Evolutionary conservation across 2,329 filamentous ascomycete species (phyloP).

Genomic region (Fusarium torreyae): DNA sequence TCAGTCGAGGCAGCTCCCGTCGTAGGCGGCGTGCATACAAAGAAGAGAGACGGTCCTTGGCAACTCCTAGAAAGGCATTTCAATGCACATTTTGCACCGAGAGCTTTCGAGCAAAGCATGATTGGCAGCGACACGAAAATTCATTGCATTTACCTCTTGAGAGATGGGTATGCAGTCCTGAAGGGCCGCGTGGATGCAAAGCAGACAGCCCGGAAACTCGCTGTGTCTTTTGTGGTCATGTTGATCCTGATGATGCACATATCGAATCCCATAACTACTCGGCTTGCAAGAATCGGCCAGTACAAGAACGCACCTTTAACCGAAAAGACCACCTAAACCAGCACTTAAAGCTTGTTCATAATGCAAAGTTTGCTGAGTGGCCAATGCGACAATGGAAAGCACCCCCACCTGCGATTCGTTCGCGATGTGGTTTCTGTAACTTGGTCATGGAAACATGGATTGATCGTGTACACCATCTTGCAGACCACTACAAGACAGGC

Average conservation of each 20-base stretch:
- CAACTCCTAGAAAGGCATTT: constrained; percentile 46
- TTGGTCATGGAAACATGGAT: constrained; percentile 56
- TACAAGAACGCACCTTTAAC: constrained; percentile 61
- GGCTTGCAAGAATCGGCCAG: constrained; percentile 65
- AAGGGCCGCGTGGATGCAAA: constrained; percentile 56
- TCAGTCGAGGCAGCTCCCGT: constrained; percentile 36
- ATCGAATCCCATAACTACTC: constrained; percentile 56
- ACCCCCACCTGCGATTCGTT: constrained; percentile 54
- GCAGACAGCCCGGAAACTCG: constrained; percentile 44
- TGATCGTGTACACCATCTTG: constrained; percentile 56
- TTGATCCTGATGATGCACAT: constrained; percentile 53
- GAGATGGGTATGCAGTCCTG: constrained; percentile 61
- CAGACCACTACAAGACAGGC: constrained; percentile 59
- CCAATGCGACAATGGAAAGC: constrained; percentile 56
- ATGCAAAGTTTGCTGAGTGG: constrained; percentile 55
- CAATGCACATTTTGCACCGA: constrained; percentile 64
- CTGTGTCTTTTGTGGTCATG: constrained; percentile 59
- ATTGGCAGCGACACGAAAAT: constrained; percentile 66
- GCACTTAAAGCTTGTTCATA: constrained; percentile 59
- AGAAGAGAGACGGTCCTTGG: constrained; percentile 28
- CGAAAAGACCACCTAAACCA: constrained; percentile 61
- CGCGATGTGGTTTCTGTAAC: constrained; percentile 59
- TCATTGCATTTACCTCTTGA: constrained; percentile 62
- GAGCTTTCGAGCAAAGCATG: constrained; percentile 61
- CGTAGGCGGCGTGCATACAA: constrained; percentile 39